A percentile compares a stretch with the other conserved stretches of the same genome.
Evolutionary conservation across 164 flowering plant species (phyloP).

Genomic region (Dillenia suffruticosa): DNA sequence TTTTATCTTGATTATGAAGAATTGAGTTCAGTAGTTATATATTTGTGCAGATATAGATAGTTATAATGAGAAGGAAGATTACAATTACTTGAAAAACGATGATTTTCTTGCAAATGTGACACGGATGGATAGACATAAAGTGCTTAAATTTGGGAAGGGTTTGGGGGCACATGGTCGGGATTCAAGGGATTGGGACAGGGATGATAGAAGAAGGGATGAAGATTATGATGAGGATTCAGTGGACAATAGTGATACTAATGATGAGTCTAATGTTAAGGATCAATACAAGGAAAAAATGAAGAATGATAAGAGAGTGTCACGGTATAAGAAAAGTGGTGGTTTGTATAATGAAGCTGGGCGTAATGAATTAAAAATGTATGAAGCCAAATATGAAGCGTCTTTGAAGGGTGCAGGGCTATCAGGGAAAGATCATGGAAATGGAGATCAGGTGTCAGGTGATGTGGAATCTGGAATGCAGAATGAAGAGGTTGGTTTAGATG

Average conservation of each 20-base stretch:
- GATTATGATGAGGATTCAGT: slow-evolving; percentile 75
- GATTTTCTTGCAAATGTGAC: slow-evolving; percentile 78
- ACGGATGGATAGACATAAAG: slow-evolving; percentile 33
- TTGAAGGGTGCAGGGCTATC: slow-evolving; percentile 36
- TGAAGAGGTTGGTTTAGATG: slow-evolving; percentile 46
- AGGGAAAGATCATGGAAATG: slow-evolving; percentile 13
- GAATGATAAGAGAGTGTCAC: slow-evolving; percentile 13
- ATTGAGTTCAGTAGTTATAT: slow-evolving; percentile 40
- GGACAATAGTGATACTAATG: slow-evolving; percentile 12
- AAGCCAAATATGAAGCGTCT: slow-evolving; percentile 86
- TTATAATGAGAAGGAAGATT: slow-evolving; percentile 41
- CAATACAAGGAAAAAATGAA: slow-evolving; percentile 9
- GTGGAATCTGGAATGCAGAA: slow-evolving; percentile 15
- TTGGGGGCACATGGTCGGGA: slow-evolving; percentile 67
- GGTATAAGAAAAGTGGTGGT: slow-evolving; percentile 32
- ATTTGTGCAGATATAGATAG: slow-evolving; percentile 45
- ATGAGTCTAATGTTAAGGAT: slow-evolving; percentile 23
- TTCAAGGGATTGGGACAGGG: slow-evolving; percentile 94
- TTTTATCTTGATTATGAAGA: slow-evolving; percentile 1
- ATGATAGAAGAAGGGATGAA: slow-evolving; percentile 92
- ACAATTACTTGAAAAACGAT: slow-evolving; percentile 41
- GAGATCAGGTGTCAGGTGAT: slow-evolving; percentile 20
- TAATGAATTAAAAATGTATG: slow-evolving; percentile 75
- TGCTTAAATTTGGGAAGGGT: slow-evolving; percentile 73
- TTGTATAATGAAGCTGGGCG: slow-evolving; percentile 97